Base-by-base conservation (phyloP, 345 rosid species). In the Populus nigra region DNA sequence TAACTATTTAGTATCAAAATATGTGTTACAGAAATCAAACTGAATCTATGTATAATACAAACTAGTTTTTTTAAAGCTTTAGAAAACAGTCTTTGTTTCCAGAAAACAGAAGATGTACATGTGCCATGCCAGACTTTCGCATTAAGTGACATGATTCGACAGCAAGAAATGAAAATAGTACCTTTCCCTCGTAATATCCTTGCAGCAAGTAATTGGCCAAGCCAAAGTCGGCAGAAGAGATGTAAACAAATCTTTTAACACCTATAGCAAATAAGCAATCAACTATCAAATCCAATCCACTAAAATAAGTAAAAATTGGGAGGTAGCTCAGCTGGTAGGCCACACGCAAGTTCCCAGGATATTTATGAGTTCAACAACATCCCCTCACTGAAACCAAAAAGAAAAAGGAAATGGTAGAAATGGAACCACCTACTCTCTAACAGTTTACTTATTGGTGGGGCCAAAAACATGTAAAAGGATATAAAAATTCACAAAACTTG, bases 131-230 rank as follows among this genome's bases (percentile, higher is more conserved):
- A n/a, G 22, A 16, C 17, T 25, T 16, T 13, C 9, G 25, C 57
- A 36, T 36, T 9, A 25, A 16, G 47, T 8, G 38, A 55, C 65
- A 73, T 39, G 35, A 39, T 61, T 62, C 11, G 7, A 68, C 8
- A 18, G 53, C 65, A 2, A 11, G 36, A 41, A 50, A 35, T 1
- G 25, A 71, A 8, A 25, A 33, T 16, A 74, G 50, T 87, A 93
- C 98, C 99, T 91, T 96, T 76, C 97, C 99, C 83, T 93, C 99
- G 18, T 89, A 93, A 82, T 92, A 96, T 81, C 99, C 99, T 71
- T 75, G 83, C 83, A 94, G 83, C 38, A 96, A 59, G 87, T 90
- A 89, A 77, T 94, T 96, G 61, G 78, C 97, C 80, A 91, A 39
- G 27, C 99, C 98, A 76, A 92, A 92, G 84, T 91, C 95, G 74